Conservation (phyloP, 441 rosid genomes). For the Daphne laureola region DNA sequence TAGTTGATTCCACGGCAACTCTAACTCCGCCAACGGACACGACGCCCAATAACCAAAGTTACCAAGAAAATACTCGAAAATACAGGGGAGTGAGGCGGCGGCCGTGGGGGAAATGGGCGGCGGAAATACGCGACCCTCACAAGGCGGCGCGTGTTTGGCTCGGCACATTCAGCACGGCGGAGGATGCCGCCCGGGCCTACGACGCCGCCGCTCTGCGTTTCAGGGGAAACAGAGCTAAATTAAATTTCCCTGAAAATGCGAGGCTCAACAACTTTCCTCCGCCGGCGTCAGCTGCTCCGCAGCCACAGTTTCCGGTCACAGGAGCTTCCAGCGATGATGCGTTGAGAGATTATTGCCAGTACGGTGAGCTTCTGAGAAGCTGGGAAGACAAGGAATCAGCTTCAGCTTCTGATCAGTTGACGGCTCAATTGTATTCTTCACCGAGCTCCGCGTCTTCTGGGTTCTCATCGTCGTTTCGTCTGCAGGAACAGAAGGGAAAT, state of each 20-base stretch:
- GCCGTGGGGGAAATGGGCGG: slow-evolving; percentile 89
- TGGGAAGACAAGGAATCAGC: slow-evolving; percentile 16
- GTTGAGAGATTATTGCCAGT: slow-evolving; percentile 33
- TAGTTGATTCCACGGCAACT: slow-evolving; percentile 17
- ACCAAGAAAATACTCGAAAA: slow-evolving; percentile 43
- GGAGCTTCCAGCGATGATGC: slow-evolving; percentile 5
- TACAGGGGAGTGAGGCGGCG: slow-evolving; percentile 87
- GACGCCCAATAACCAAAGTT: slow-evolving; percentile 23
- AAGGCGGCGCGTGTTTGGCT: slow-evolving; percentile 88
- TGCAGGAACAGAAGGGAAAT: slow-evolving; percentile 10
- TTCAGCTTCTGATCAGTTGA: slow-evolving; percentile 16
- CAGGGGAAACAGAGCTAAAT: slow-evolving; percentile 70
- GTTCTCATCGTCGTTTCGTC: slow-evolving; percentile 16
- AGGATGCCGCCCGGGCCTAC: slow-evolving; percentile 81
- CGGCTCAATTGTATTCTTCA: slow-evolving; percentile 28
- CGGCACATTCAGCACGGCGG: slow-evolving; percentile 82
- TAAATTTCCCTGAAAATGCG: slow-evolving; percentile 68
- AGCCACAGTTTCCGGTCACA: slow-evolving; percentile 7
- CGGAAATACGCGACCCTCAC: slow-evolving; percentile 75
- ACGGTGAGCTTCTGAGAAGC: slow-evolving; percentile 33
- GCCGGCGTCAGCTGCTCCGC: slow-evolving; percentile 14
- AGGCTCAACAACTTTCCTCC: slow-evolving; percentile 18
- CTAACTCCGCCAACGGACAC: slow-evolving; percentile 13
- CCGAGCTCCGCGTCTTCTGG: slow-evolving; percentile 9
- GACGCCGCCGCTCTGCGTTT: slow-evolving; percentile 77